Evolutionary conservation across 495 filamentous ascomycete species (phyloP), one percentile per base, ranked within the genome.

Genomic region (Xylaria nigripes): DNA sequence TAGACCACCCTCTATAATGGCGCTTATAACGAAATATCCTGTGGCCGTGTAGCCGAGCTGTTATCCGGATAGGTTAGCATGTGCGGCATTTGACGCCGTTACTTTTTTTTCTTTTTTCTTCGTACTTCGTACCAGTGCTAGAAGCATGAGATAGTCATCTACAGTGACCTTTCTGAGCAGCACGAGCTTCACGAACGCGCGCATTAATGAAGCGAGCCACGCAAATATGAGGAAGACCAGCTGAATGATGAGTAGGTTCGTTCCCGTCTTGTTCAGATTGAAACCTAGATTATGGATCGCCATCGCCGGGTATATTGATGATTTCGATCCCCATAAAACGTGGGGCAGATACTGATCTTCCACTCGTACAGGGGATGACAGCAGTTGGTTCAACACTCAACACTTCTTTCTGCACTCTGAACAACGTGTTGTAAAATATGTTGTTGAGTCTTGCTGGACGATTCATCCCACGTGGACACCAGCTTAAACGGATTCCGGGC

Each of bases 111-210:
- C 12, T 34, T 22, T 18, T 23, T 24, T 32, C 12, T 38, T 38
- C 21, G 16, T n/a, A 15, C 6, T 46, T 48, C 67, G 45, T 59
- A 69, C 64, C 43, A 64, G 46, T 5, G 62, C 55, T 23, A 50
- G 19, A 38, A 63, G 54, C 60, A 69, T 67, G 22, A 62, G 30
- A 48, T 60, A 59, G 57, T 69, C 67, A 42, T 67, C 67, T 16
- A 57, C 25, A 0, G 50, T 46, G 7, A 61, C 29, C 22, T 57
- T 55, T 22, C 60, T 65, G 25, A 61, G 29, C 6, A 65, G 43
- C 36, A 57, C 23, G 3, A 61, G 21, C 47, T 58, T 65, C 16
- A 62, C 64, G 16, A 58, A 49, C 16, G 48, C 58, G 6, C 67
- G 58, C 41, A 65, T 53, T 19, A 46, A 30, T 40, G 58, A 38